Evolutionary conservation across 2,329 filamentous ascomycete species (phyloP).

Genomic region (Achaetomium macrosporum): DNA sequence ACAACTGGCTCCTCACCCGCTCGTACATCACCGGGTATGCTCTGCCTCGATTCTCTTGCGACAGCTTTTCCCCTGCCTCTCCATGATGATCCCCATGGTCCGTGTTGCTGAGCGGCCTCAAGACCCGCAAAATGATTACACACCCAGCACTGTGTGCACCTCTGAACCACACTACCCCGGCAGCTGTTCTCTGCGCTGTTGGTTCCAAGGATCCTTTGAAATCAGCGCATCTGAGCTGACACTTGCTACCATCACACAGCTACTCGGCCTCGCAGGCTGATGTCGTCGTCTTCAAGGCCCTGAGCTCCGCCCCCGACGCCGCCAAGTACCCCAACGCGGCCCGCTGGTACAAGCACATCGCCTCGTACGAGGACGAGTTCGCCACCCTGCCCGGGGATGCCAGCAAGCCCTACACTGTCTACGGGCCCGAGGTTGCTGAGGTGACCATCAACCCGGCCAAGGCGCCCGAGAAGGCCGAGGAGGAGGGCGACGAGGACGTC

Average conservation of each 20-base stretch:
- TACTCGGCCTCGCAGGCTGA: conserved; percentile 83
- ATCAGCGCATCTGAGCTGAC: conserved; percentile 1
- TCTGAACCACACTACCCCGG: conserved; percentile 48
- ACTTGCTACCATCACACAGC: conserved; percentile 29
- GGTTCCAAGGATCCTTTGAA: background rate
- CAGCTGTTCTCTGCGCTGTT: background rate
- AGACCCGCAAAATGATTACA: conserved; percentile 73
- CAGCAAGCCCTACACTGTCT: conserved; percentile 79
- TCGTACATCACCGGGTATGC: conserved; percentile 27
- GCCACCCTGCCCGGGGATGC: conserved; percentile 84
- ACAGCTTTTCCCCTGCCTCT: background rate
- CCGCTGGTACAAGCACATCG: conserved; percentile 99
- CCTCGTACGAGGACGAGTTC: conserved; percentile 90
- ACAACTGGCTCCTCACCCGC: conserved; percentile 28
- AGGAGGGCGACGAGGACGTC: conserved; percentile 80
- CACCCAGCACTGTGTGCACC: conserved; percentile 51
- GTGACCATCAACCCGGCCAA: conserved; percentile 80
- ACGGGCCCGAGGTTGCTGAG: conserved; percentile 78
- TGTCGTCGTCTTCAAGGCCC: conserved; percentile 88
- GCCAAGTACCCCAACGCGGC: conserved; percentile 89
- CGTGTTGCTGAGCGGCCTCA: conserved; percentile 81
- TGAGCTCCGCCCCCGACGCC: conserved; percentile 68
- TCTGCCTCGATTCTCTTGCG: background rate
- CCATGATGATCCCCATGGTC: conserved; percentile 77
- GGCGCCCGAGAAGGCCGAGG: conserved; percentile 61